Conservation (phyloP, 805 yeast species). For the Saturnispora besseyi region DNA sequence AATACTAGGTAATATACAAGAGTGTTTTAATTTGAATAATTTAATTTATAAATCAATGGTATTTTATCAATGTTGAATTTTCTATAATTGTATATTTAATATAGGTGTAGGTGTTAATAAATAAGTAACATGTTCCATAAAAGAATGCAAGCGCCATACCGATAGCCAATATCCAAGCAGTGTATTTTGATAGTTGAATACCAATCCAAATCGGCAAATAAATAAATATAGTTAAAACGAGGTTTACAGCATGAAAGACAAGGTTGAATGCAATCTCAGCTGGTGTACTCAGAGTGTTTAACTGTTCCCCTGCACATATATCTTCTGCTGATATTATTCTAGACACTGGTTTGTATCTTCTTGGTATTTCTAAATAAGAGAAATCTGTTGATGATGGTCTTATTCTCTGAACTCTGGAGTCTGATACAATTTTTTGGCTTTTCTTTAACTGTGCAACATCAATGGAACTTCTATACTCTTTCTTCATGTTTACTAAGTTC, state of each 20-base stretch:
- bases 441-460: neutral
- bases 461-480: neutral
- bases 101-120: neutral
- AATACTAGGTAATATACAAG: neutral
- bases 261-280: neutral
- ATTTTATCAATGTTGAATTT: neutral
- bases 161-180: neutral
- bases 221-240: slow-evolving; percentile 8
- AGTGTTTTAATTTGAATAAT: neutral
- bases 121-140: slow-evolving; percentile 1
- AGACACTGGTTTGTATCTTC: too few relatives aligned
- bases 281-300: neutral
- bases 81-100: neutral
- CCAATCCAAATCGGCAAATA: slow-evolving; percentile 12
- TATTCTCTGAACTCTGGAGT: neutral
- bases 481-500: neutral
- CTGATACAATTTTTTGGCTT: neutral
- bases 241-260: slow-evolving; percentile 6
- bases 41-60: neutral
- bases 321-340: neutral
- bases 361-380: neutral
- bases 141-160: neutral
- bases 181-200: neutral
- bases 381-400: neutral
- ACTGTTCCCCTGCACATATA: neutral